A percentile compares a stretch with the other conserved stretches of the same genome.
phyloP scores from a whole-genome alignment of 2,329 filamentous ascomycete genomes.

The Neofusicoccum cordaticola region DNA sequence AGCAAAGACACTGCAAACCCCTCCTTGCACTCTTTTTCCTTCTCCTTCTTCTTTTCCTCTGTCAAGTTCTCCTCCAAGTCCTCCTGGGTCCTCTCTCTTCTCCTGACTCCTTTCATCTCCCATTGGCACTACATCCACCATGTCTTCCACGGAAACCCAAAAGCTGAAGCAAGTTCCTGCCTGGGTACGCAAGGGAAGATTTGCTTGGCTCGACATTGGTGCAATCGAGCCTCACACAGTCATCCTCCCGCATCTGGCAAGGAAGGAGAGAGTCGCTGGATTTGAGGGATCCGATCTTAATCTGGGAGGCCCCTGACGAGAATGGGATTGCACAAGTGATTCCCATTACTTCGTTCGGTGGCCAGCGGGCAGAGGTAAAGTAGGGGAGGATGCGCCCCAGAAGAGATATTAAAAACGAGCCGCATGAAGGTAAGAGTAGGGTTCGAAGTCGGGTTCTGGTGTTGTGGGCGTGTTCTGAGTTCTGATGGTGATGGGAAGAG shows the following conservation, averaged over 20 bases:
- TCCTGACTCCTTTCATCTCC: too few species aligned
- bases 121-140: not conserved
- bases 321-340: not conserved
- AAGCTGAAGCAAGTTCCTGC: not conserved
- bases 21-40: not conserved
- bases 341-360: not conserved
- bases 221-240: not conserved
- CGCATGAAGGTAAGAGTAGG: too few species aligned
- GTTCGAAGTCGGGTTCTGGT: too few species aligned
- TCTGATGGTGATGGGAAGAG: too few species aligned
- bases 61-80: too few species aligned
- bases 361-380: not conserved
- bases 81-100: too few species aligned
- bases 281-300: conserved; percentile 4
- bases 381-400: not conserved
- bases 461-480: too few species aligned
- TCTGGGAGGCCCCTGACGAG: not conserved
- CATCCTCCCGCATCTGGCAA: not conserved
- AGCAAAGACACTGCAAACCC: too few species aligned
- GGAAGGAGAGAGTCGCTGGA: not conserved
- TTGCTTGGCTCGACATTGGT: not conserved
- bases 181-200: not conserved
- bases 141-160: not conserved
- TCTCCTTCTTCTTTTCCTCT: not conserved
- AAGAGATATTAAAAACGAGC: not conserved